These are phyloP conservation scores for Polysphondylium violaceum DNA, from an alignment of 78 protist species.

Conservation along the genomic window DNA sequence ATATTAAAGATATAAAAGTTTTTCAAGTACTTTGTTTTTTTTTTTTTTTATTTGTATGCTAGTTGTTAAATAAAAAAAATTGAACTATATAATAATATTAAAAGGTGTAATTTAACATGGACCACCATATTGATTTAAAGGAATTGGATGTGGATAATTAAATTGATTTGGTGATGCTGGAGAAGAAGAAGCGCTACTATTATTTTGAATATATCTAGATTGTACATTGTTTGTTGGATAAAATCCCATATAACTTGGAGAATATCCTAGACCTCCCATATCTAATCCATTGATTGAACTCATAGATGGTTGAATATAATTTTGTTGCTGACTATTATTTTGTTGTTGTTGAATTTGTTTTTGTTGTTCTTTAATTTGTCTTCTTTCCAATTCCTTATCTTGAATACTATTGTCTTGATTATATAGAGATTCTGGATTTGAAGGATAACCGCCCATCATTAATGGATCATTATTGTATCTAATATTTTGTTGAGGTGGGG, in stretches of 20 bases:
- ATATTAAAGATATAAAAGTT: too few species aligned
- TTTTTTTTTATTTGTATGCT: not conserved
- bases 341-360: not conserved
- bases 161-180: conserved; percentile 49
- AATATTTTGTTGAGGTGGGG: not conserved
- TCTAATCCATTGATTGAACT: not conserved
- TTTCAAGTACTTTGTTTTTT: not conserved
- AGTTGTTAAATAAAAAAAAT: not conserved
- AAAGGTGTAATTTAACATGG: conserved; percentile 6
- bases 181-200: conserved; percentile 12
- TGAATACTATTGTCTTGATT: conserved; percentile 4
- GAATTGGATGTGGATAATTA: conserved; percentile 3
- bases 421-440: not conserved
- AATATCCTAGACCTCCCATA: not conserved
- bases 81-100: not conserved
- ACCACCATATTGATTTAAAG: not conserved
- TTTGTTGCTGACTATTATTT: conserved; percentile 1
- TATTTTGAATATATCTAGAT: conserved; percentile 7
- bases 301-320: not conserved
- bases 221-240: conserved; percentile 19
- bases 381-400: conserved; percentile 21
- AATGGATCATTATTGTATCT: not conserved
- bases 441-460: too few species aligned
- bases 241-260: not conserved
- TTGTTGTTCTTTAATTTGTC: not conserved